Evolutionary conservation across 2,329 filamentous ascomycete genomes (phyloP).

Genomic region (Beauveria sp.): DNA sequence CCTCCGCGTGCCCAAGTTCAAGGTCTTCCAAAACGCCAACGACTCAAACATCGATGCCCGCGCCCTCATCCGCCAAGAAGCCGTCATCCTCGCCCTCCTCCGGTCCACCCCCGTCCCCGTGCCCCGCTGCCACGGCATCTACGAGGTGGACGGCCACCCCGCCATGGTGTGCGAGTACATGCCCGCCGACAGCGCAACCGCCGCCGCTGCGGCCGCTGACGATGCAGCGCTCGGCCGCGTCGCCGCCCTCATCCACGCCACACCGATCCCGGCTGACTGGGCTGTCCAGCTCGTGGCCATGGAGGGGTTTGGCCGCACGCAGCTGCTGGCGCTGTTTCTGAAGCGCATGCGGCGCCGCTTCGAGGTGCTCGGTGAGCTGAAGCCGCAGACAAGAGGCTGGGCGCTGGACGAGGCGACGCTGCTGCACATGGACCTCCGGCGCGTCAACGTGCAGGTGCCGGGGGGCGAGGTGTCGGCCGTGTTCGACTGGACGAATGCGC

Average conservation of each 20-base stretch:
- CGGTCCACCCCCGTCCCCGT: constrained; percentile 8
- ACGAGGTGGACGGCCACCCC: constrained; percentile 12
- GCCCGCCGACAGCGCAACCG: background rate
- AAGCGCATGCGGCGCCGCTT: constrained; percentile 14
- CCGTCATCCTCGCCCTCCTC: constrained; percentile 13
- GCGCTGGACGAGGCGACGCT: background rate
- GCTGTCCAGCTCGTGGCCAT: constrained; percentile 12
- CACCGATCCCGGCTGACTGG: constrained; percentile 8
- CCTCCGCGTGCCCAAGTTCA: constrained; percentile 12
- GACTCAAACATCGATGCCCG: constrained; percentile 13
- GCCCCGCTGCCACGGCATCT: background rate
- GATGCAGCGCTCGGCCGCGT: constrained; percentile 12
- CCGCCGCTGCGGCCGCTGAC: background rate
- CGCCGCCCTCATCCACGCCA: constrained; percentile 12
- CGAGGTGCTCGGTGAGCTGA: constrained; percentile 2
- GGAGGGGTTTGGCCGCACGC: constrained; percentile 2
- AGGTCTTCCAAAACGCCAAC: constrained; percentile 14
- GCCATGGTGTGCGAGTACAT: constrained; percentile 16
- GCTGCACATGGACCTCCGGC: constrained; percentile 16
- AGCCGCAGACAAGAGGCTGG: constrained; percentile 8
- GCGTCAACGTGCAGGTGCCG: constrained; percentile 12
- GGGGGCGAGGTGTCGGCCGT: constrained; percentile 9
- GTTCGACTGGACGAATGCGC: constrained; percentile 15
- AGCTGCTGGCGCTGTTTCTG: constrained; percentile 4
- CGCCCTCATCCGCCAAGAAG: constrained; percentile 13